phyloP scores from a whole-genome alignment of 352 stramenopile genomes.

The Phytophthora cajani region DNA sequence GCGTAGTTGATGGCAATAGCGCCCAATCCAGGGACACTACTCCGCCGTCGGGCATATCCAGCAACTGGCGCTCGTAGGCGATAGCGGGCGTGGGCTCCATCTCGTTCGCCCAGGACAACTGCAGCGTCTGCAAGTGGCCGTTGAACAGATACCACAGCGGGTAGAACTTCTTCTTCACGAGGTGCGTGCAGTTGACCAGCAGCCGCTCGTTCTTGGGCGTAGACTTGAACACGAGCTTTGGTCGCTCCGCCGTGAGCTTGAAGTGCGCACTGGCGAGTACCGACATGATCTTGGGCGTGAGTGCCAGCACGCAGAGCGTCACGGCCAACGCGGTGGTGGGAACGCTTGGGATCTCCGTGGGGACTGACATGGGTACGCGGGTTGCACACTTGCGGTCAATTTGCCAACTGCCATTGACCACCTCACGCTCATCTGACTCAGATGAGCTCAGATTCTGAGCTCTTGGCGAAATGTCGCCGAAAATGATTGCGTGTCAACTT shows the following conservation, averaged over 20 bases:
- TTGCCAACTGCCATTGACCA: constrained; percentile 6
- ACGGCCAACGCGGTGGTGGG: constrained; percentile 22
- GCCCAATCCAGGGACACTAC: constrained; percentile 79
- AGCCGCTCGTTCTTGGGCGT: constrained; percentile 46
- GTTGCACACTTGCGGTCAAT: background rate
- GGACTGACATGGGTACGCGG: constrained; percentile 6
- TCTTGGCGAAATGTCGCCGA: background rate
- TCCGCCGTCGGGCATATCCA: constrained; percentile 70
- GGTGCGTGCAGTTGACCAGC: constrained; percentile 45
- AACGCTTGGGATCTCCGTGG: constrained; percentile 1
- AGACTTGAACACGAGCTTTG: constrained; percentile 50
- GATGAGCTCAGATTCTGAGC: no score
- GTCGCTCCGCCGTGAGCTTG: constrained; percentile 44
- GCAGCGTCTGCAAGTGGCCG: constrained; percentile 66
- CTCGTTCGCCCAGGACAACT: constrained; percentile 49
- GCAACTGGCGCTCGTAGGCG: constrained; percentile 61
- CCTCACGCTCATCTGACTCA: background rate
- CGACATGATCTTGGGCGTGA: constrained; percentile 21
- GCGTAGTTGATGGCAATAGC: constrained; percentile 32
- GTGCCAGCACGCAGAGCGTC: constrained; percentile 21
- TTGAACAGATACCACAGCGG: constrained; percentile 70
- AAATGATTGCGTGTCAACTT: background rate
- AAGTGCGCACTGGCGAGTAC: constrained; percentile 39
- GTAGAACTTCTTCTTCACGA: constrained; percentile 57
- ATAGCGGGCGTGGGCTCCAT: constrained; percentile 38